Percentiles rank a stretch among this genome's conserved stretches.
These are phyloP conservation scores for Didymella glomerata DNA, from an alignment of 2,329 filamentous ascomycete species.

Conservation along the genomic window DNA sequence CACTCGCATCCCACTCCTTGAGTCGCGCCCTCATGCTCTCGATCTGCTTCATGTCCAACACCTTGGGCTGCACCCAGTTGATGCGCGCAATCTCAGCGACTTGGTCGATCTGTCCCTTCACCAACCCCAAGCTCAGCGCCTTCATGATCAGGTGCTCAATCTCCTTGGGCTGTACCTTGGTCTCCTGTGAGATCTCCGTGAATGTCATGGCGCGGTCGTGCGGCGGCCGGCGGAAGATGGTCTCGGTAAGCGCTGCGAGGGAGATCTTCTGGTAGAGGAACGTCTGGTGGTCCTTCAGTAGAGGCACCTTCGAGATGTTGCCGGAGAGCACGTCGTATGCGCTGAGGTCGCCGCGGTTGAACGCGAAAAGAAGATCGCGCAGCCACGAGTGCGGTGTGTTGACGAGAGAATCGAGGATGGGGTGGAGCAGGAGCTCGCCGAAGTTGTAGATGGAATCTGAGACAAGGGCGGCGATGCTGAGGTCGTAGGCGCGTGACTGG, in stretches of 20 bases:
- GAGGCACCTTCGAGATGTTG: constrained; percentile 79
- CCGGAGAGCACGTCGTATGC: constrained; percentile 85
- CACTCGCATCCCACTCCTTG: constrained; percentile 93
- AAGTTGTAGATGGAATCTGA: constrained; percentile 99
- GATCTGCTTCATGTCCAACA: constrained; percentile 94
- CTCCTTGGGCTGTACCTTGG: constrained; percentile 87
- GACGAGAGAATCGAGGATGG: constrained; percentile 85
- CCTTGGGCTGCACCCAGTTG: constrained; percentile 99
- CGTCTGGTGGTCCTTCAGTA: constrained; percentile 79
- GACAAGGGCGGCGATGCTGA: constrained; percentile 89
- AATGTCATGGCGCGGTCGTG: constrained; percentile 97
- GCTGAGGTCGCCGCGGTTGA: constrained; percentile 91
- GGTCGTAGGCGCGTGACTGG: constrained; percentile 85
- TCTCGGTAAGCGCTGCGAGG: constrained; percentile 92
- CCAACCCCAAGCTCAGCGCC: constrained; percentile 89
- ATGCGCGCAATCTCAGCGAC: constrained; percentile 93
- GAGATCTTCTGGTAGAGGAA: constrained; percentile 98
- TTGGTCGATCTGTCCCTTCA: constrained; percentile 94
- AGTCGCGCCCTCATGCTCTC: constrained; percentile 87
- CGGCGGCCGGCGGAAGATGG: constrained; percentile 92
- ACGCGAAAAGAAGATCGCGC: constrained; percentile 93
- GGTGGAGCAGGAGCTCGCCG: constrained; percentile 96
- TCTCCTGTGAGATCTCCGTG: constrained; percentile 85
- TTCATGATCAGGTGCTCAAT: constrained; percentile 99
- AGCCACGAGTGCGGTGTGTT: constrained; percentile 84